Conservation (phyloP, 192 early-diverging fungal genomes). For the Backusella tarrabulga region DNA sequence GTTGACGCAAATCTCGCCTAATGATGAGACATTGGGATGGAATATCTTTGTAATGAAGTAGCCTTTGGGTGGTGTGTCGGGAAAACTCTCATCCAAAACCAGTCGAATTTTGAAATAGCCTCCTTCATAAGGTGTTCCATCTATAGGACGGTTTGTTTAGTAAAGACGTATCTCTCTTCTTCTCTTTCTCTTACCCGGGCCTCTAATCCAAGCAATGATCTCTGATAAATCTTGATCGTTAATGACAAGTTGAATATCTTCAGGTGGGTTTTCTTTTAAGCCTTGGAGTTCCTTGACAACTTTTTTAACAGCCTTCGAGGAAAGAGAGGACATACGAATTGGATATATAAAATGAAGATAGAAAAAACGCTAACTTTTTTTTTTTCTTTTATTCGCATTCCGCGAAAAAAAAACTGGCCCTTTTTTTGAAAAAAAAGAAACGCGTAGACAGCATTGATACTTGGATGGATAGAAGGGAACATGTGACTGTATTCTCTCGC, state of each 20-base stretch:
- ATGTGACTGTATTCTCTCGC: no score
- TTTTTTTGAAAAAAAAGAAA: not conserved
- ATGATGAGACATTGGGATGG: slow-evolving; percentile 89
- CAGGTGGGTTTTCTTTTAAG: slow-evolving; percentile 64
- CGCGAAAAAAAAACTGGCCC: not conserved
- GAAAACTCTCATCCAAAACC: slow-evolving; percentile 71
- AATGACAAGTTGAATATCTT: slow-evolving; percentile 76
- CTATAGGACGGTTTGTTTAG: slow-evolving; percentile 22
- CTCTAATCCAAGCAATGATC: slow-evolving; percentile 82
- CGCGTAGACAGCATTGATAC: no score
- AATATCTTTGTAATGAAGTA: slow-evolving; percentile 93
- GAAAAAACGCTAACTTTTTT: not conserved
- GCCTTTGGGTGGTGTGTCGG: slow-evolving; percentile 80
- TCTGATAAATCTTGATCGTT: slow-evolving; percentile 75
- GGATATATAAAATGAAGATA: not conserved
- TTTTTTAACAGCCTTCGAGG: slow-evolving; percentile 34
- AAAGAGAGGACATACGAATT: not conserved
- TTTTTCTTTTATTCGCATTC: not conserved
- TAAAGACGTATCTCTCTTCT: not conserved
- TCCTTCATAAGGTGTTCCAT: slow-evolving; percentile 80
- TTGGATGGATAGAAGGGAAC: no score
- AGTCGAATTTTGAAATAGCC: slow-evolving; percentile 78
- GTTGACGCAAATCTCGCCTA: slow-evolving; percentile 94
- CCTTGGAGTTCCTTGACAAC: slow-evolving; percentile 56
- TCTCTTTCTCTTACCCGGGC: slow-evolving; percentile 57